Evolutionary conservation across 139 green algal species (phyloP), one percentile per base, ranked within the genome.

Genomic region (Axilococcus clingmanii): DNA sequence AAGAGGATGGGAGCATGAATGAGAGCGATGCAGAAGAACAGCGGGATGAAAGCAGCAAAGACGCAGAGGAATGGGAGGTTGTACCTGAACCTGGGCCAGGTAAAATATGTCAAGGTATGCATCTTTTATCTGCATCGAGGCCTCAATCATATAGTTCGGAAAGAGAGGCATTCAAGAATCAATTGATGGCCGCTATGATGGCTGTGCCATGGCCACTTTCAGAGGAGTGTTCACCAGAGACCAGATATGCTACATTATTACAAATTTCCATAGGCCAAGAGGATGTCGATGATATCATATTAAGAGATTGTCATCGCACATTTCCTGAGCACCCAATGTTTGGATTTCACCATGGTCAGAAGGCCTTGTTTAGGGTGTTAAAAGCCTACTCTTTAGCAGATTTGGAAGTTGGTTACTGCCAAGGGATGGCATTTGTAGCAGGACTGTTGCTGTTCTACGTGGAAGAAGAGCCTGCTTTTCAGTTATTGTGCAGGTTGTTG

Each of bases 301-400:
- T 49, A 29, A 74, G 89, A 0, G 90, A 97, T 68, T 82, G 97
- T 48, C 66, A 88, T 57, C 79, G 90, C 46, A 97, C 90, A 27
- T 97, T 97, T 66, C 90, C 90, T 2, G 81, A 94, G 70, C 78
- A 94, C 59, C 77, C 83, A 2, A 60, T 88, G 44, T 96, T 97
- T 59, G 55, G 63, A 17, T 60, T 74, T 25, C 42, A 64, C 35
- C 63, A 76, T 52, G 80, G 84, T 5, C 78, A 93, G 71, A 59
- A 69, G 42, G 65, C 78, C 23, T 77, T 96, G 30, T 94, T 89
- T 68, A 63, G 77, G 23, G 68, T 95, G 54, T 74, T 95, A 33
- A 94, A 92, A 71, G 86, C 88, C 0, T 96, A 97, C 66, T 81
- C 76, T 25, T 57, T 94, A 31, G 66, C 83, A 33, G 86, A 94